Conservation (phyloP, 495 filamentous ascomycete genomes). For the Trypethelium eluteriae region DNA sequence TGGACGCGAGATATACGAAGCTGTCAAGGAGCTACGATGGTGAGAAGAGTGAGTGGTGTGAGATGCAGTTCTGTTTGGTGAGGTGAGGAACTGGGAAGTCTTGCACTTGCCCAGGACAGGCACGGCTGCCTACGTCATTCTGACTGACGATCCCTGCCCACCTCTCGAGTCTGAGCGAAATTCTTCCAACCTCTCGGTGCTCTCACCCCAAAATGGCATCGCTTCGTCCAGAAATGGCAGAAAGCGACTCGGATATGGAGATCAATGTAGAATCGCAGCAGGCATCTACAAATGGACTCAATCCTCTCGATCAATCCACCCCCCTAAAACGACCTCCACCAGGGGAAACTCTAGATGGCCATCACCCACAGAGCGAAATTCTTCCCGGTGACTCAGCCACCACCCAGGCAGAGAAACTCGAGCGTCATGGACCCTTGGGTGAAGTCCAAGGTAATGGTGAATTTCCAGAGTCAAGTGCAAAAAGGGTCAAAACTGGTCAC, state of each 20-base stretch:
- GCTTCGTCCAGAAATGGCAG: not conserved
- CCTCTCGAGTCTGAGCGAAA: not conserved
- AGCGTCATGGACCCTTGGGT: conserved; percentile 16
- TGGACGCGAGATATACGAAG: not conserved
- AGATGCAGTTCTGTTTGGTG: conserved; percentile 19
- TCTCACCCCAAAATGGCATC: no score
- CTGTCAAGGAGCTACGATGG: not conserved
- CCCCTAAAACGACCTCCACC: conserved; percentile 14
- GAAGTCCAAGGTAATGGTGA: not conserved
- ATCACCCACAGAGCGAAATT: conserved; percentile 20
- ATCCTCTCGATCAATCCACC: conserved; percentile 19
- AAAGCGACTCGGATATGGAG: not conserved
- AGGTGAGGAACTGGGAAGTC: conserved; percentile 17
- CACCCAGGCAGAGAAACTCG: conserved; percentile 27
- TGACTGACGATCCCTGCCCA: not conserved
- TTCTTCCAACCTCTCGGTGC: not conserved
- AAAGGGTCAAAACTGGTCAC: conserved; percentile 52
- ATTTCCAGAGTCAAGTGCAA: conserved; percentile 44
- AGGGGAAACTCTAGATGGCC: not conserved
- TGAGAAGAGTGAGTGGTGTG: conserved; percentile 25
- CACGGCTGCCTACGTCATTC: not conserved
- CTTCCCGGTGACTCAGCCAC: conserved; percentile 25
- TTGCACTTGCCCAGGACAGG: no score
- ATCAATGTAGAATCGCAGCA: not conserved
- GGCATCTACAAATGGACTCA: not conserved